Conservation (phyloP, 805 yeast species). For the Nakazawaea ernobii region DNA sequence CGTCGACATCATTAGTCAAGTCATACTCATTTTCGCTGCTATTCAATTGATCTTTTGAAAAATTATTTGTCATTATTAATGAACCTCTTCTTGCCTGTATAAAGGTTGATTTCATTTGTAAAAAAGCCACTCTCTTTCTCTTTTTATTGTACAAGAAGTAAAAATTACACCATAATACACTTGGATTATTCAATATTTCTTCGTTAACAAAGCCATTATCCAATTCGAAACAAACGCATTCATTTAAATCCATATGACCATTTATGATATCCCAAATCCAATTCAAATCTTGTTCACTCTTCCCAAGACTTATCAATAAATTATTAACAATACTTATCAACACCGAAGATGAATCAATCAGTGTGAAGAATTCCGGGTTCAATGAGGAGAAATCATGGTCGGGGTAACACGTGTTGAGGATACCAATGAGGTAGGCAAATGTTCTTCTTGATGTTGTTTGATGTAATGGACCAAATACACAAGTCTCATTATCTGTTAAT, state of each 20-base stretch:
- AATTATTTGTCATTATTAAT: slow-evolving; percentile 32
- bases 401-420: slow-evolving; percentile 87
- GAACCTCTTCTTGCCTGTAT: slow-evolving; percentile 25
- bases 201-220: slow-evolving; percentile 41
- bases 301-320: slow-evolving; percentile 62
- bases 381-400: slow-evolving; percentile 90
- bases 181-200: slow-evolving; percentile 63
- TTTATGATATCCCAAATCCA: slow-evolving; percentile 89
- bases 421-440: slow-evolving; percentile 86
- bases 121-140: slow-evolving; percentile 83
- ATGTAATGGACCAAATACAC: slow-evolving; percentile 76
- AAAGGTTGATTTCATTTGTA: slow-evolving; percentile 56
- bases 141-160: slow-evolving; percentile 92
- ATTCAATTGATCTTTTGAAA: slow-evolving; percentile 23
- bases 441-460: slow-evolving; percentile 82
- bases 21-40: slow-evolving; percentile 29
- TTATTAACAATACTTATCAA: slow-evolving; percentile 70
- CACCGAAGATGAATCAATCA: slow-evolving; percentile 43
- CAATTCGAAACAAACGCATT: slow-evolving; percentile 59
- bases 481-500: slow-evolving; percentile 1
- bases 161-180: slow-evolving; percentile 67
- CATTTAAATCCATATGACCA: slow-evolving; percentile 69
- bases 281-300: slow-evolving; percentile 39
- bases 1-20: slow-evolving; percentile 21
- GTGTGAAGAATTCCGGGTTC: slow-evolving; percentile 69